phyloP scores from a whole-genome alignment of 108 stramenopile species.

The Asterionellopsis glacialis region DNA sequence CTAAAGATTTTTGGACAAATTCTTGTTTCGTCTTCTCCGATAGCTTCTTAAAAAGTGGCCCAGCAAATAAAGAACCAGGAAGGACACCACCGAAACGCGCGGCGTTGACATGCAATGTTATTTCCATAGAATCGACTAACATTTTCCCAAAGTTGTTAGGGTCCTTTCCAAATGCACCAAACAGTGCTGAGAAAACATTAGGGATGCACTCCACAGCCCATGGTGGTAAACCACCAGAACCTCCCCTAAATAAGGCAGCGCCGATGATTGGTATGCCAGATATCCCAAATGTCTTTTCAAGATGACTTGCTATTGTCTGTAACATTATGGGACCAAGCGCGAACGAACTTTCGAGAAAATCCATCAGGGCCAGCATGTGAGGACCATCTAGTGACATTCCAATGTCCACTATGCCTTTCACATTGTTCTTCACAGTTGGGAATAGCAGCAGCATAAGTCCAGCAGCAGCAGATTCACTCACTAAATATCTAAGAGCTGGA shows the following conservation, averaged over 20 bases:
- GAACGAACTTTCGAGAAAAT: conserved; percentile 47
- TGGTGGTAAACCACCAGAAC: conserved; percentile 69
- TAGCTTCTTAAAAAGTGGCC: conserved; percentile 54
- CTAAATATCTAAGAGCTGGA: conserved; percentile 2
- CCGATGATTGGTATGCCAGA: conserved; percentile 52
- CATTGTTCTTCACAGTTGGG: conserved; percentile 5
- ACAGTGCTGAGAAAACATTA: conserved; percentile 43
- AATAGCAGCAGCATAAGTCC: conserved; percentile 40
- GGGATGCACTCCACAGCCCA: conserved; percentile 79
- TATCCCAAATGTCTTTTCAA: conserved; percentile 9
- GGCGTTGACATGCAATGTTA: conserved; percentile 16
- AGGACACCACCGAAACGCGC: conserved; percentile 34
- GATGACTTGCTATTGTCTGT: conserved; percentile 14
- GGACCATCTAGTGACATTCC: conserved; percentile 78
- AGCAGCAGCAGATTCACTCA: conserved; percentile 17
- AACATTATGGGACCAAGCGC: conserved; percentile 42
- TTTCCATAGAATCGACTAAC: conserved; percentile 39
- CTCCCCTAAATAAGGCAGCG: conserved; percentile 59
- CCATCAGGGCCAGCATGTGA: conserved; percentile 65
- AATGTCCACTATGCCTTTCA: conserved; percentile 16
- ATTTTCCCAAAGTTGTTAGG: conserved; percentile 33
- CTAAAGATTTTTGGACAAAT: conserved; percentile 49
- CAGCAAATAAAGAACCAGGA: conserved; percentile 52
- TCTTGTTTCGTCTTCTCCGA: conserved; percentile 34
- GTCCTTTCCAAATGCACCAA: conserved; percentile 32